Evolutionary conservation across 139 green algal genomes (phyloP), one percentile per base, ranked within the genome.

Genomic region (Auxenochlorella pyrenoidosa): DNA sequence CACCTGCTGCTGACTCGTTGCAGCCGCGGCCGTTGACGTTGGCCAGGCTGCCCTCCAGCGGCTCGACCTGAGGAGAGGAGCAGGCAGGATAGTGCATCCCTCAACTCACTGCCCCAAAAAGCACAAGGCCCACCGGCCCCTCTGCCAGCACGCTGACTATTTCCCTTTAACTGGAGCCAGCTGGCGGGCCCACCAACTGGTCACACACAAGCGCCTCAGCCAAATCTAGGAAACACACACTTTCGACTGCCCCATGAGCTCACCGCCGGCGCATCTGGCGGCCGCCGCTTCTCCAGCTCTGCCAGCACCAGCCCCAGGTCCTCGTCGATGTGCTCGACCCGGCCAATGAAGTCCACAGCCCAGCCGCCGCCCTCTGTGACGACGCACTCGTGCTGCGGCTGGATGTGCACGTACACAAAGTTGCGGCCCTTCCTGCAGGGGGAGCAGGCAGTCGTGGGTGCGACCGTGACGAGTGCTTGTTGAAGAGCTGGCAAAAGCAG

Each of bases 211-310:
- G 47, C 10, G 10, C 47, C 47, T 54, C 10, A 6, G 10, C 10
- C 47, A 54, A 54, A 54, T 10, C 8, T 54, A 10, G 10, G 8
- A 10, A 54, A 10, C 47, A 6, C 47, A 10, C 54, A 3, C 12
- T 24, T 22, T 63, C 54, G 10, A 8, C 54, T 63, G 13, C 54
- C 41, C 73, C 1, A 3, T 5, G 24, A 15, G 13, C 77, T 70
- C 51, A 84, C 79, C 79, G 79, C 58, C 28, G 80, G 80, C 13
- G 80, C 80, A 30, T 85, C 80, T 60, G 63, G 28, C 32, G 80
- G 80, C n/a, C 83, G 83, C 44, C 83, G 71, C 72, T 30, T n/a
- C 44, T 87, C 83, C 58, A 87, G 72, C 83, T 87, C 83, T 58
- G 44, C 28, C 51, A 87, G 73, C 72, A 87, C 83, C 26, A 38